Percentiles rank a stretch among this genome's conserved stretches.
Conservation (phyloP, 164 flowering plant genomes). For the Akebia trifoliata region DNA sequence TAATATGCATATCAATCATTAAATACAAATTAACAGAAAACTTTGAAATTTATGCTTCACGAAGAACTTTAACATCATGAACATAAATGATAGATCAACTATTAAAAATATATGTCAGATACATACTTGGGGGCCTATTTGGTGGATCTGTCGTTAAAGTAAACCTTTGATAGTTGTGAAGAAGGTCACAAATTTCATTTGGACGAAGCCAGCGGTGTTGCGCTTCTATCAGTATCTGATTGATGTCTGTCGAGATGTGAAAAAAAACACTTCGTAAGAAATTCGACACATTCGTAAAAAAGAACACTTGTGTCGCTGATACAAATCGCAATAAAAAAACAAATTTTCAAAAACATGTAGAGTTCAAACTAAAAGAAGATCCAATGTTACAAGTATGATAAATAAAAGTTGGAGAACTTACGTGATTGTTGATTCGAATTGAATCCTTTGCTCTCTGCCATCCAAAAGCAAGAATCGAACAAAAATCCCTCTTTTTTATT, state of each 20-base stretch:
- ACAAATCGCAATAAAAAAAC: no score
- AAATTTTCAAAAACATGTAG: neutral
- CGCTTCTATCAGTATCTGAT: conserved; percentile 53
- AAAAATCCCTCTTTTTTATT: conserved; percentile 20
- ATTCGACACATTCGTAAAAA: no score
- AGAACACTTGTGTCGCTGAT: no score
- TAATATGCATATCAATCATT: no score
- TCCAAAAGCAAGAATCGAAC: conserved; percentile 15
- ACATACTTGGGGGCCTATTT: conserved; percentile 49
- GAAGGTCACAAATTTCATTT: conserved; percentile 61
- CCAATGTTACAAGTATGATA: neutral
- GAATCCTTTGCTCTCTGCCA: conserved; percentile 46
- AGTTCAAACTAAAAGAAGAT: neutral
- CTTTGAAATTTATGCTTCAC: no score
- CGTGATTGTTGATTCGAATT: conserved; percentile 35
- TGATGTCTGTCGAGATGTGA: conserved; percentile 39
- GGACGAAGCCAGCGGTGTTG: conserved; percentile 67
- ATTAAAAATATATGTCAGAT: neutral
- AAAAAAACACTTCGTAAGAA: no score
- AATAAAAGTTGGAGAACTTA: conserved; percentile 6
- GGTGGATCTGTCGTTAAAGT: conserved; percentile 49
- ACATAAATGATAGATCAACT: no score
- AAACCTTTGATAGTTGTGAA: conserved; percentile 52
- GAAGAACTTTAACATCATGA: no score
- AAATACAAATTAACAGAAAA: no score